phyloP scores from a whole-genome alignment of 306 rosid genomes.

The Prunus campanulata region DNA sequence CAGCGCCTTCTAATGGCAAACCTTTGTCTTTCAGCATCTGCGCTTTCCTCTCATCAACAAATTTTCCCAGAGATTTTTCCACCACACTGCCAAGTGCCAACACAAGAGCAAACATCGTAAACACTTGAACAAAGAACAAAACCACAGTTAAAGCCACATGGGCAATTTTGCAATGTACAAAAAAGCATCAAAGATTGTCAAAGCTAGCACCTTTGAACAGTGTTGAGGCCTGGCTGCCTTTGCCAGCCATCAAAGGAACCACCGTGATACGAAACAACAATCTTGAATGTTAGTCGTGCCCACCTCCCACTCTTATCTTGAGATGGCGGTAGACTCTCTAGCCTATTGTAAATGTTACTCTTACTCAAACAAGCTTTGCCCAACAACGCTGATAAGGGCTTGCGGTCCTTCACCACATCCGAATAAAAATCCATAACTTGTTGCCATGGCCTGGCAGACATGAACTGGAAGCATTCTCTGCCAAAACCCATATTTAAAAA shows the following conservation, averaged over 20 bases:
- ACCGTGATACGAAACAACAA: slow-evolving; percentile 74
- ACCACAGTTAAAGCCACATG: neutral
- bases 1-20: slow-evolving; percentile 71
- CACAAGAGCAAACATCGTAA: slow-evolving; percentile 7
- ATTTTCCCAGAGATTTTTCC: slow-evolving; percentile 66
- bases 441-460: slow-evolving; percentile 78
- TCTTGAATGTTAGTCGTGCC: slow-evolving; percentile 80
- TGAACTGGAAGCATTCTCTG: slow-evolving; percentile 71
- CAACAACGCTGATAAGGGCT: slow-evolving; percentile 47
- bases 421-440: slow-evolving; percentile 61
- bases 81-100: slow-evolving; percentile 47
- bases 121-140: neutral
- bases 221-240: slow-evolving; percentile 80
- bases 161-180: neutral
- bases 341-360: neutral
- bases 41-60: slow-evolving; percentile 85
- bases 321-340: slow-evolving; percentile 33
- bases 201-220: slow-evolving; percentile 69
- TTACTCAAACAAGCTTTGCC: slow-evolving; percentile 12
- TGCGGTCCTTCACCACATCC: slow-evolving; percentile 43
- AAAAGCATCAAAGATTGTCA: neutral
- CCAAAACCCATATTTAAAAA: slow-evolving; percentile 2
- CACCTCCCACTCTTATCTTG: slow-evolving; percentile 69
- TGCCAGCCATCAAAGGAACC: slow-evolving; percentile 96
- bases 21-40: slow-evolving; percentile 62